These are phyloP conservation scores for Metarhizium robertsii DNA, from an alignment of 2,329 filamentous ascomycete species.

Conservation along the genomic window DNA sequence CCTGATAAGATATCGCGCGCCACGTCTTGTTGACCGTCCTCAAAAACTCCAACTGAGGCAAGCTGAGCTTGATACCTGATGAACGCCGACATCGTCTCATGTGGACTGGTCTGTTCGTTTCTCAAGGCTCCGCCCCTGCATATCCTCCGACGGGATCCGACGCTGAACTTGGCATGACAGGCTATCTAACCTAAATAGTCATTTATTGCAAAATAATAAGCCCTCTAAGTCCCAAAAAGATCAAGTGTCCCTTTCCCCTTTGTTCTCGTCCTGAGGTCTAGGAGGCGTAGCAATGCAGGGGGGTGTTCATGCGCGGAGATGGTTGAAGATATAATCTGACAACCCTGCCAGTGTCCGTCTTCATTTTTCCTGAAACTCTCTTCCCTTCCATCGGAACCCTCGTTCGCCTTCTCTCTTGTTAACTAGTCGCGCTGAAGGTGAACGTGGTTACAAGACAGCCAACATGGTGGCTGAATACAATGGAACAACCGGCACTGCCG, in stretches of 20 bases:
- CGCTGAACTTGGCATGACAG: neutral
- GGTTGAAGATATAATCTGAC: neutral
- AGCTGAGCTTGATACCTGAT: neutral
- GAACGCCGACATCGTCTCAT: neutral
- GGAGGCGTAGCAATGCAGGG: neutral
- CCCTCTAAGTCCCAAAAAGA: neutral
- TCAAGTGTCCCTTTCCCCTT: neutral
- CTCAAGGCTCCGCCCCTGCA: neutral
- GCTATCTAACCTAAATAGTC: neutral
- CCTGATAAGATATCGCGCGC: neutral
- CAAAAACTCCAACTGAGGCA: neutral
- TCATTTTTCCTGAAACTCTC: too few species aligned
- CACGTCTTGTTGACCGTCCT: neutral
- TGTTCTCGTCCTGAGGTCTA: neutral
- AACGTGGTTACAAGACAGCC: neutral
- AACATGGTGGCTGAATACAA: slow-evolving; percentile 34
- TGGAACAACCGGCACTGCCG: slow-evolving; percentile 38
- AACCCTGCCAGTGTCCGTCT: neutral
- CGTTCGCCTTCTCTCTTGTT: neutral
- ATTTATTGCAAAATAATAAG: neutral
- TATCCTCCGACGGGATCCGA: neutral
- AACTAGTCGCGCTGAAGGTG: neutral
- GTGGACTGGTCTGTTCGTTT: neutral
- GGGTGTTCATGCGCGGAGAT: neutral
- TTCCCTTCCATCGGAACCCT: neutral